Percentiles rank a stretch among this genome's conserved stretches.
phyloP scores from a whole-genome alignment of 1,284 basidiomycete species.

The Apiotrichum veenhuisii region DNA sequence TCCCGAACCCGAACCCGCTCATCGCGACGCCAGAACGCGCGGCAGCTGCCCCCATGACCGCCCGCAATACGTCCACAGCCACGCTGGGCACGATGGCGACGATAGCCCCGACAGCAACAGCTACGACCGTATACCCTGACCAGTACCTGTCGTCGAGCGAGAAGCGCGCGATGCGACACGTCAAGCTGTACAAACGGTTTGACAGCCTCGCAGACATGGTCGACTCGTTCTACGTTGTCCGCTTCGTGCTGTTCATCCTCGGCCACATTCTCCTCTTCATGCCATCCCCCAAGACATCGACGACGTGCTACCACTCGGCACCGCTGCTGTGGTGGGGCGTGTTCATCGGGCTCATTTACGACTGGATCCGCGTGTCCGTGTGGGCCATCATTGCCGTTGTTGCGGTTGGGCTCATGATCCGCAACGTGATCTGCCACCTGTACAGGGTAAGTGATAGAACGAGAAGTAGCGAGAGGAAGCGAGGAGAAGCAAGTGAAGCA shows the following conservation, averaged over 20 bases:
- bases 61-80: neutral
- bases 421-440: neutral
- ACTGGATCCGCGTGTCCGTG: slow-evolving; percentile 34
- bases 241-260: slow-evolving; percentile 21
- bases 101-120: no score
- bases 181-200: no score
- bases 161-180: neutral
- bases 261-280: slow-evolving; percentile 32
- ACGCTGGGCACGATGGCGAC: no score
- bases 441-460: neutral
- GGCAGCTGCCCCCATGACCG: no score
- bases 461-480: no score
- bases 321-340: slow-evolving; percentile 41
- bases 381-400: slow-evolving; percentile 1
- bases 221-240: neutral
- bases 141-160: neutral
- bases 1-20: neutral
- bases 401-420: neutral
- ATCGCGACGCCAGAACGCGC: neutral
- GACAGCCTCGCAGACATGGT: neutral
- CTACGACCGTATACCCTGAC: neutral
- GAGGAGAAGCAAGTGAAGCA: no score
- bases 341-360: slow-evolving; percentile 29
- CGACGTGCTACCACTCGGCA: slow-evolving; percentile 30
- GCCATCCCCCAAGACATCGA: slow-evolving; percentile 11